These are phyloP conservation scores for Phytopythium sindhum DNA, from an alignment of 352 stramenopile genomes.

Conservation along the genomic window DNA sequence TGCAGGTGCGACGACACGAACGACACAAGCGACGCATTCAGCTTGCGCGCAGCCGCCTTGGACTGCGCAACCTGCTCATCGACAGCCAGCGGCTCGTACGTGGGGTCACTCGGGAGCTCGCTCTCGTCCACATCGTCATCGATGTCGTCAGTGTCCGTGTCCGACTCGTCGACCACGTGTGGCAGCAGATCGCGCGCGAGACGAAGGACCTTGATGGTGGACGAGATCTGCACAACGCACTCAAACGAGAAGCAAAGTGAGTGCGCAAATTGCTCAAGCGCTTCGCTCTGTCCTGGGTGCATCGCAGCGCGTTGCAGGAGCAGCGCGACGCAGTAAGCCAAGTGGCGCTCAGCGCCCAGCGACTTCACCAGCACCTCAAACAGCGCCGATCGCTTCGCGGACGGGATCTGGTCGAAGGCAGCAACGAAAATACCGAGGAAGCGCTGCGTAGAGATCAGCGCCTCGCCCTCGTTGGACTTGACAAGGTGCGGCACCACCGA, in stretches of 20 bases:
- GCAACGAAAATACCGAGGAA: slow-evolving; percentile 79
- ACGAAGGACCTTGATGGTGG: slow-evolving; percentile 54
- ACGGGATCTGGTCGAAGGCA: slow-evolving; percentile 64
- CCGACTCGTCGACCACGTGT: slow-evolving; percentile 63
- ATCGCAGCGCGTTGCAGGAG: slow-evolving; percentile 42
- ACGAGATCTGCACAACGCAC: slow-evolving; percentile 52
- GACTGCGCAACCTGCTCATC: slow-evolving; percentile 26
- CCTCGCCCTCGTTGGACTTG: slow-evolving; percentile 4
- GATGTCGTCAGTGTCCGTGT: slow-evolving; percentile 70
- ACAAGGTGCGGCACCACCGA: slow-evolving; percentile 79
- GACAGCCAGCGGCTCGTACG: slow-evolving; percentile 52
- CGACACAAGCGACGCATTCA: slow-evolving; percentile 60
- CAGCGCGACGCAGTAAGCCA: slow-evolving; percentile 54
- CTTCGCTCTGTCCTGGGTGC: slow-evolving; percentile 28
- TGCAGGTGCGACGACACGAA: slow-evolving; percentile 73
- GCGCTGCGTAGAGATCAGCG: slow-evolving; percentile 55
- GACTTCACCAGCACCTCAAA: slow-evolving; percentile 64
- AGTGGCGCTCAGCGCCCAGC: slow-evolving; percentile 38
- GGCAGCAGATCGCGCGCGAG: slow-evolving; percentile 62
- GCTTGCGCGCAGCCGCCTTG: slow-evolving; percentile 38
- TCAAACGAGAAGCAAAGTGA: slow-evolving; percentile 55
- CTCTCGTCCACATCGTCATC: slow-evolving; percentile 66
- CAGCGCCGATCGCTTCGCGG: slow-evolving; percentile 46
- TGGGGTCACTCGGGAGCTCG: slow-evolving; percentile 23
- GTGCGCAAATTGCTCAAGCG: slow-evolving; percentile 68